A percentile compares a stretch with the other conserved stretches of the same genome.
Evolutionary conservation across 306 rosid genomes (phyloP).

Genomic region (Alnus rubra): DNA sequence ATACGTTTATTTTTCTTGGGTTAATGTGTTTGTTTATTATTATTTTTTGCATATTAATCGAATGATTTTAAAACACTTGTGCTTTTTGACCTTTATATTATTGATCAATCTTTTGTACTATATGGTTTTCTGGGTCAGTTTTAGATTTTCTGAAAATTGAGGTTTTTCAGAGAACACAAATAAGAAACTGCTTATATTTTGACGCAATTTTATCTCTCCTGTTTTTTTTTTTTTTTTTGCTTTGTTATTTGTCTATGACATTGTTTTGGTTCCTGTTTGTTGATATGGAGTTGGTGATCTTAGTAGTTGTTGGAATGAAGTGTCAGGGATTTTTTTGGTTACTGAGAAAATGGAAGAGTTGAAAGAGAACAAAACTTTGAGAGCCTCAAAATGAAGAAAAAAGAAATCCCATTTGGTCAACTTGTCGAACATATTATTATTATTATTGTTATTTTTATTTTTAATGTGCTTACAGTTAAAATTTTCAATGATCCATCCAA

Average conservation of each 20-base stretch:
- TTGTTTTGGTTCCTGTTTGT: slow-evolving; percentile 1
- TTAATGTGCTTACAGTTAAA: not conserved
- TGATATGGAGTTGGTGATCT: not conserved
- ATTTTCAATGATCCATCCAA: not conserved
- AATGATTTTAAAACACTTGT: not conserved
- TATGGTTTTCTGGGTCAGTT: not conserved
- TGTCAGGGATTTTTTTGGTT: not conserved
- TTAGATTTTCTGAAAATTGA: not conserved
- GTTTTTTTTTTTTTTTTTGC: not conserved
- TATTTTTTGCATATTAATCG: not conserved
- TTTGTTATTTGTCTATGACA: not conserved
- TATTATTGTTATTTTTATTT: too few species aligned
- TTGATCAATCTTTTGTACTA: not conserved
- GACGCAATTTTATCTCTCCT: not conserved
- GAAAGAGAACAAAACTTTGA: not conserved
- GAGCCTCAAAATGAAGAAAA: not conserved
- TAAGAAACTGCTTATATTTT: not conserved
- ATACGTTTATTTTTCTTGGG: too few species aligned
- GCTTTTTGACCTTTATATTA: not conserved
- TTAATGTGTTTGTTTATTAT: not conserved
- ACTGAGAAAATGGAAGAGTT: slow-evolving; percentile 11
- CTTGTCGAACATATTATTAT: too few species aligned
- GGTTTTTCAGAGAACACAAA: not conserved
- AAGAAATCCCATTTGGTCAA: not conserved
- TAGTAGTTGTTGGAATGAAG: not conserved